phyloP scores from a whole-genome alignment of 2,329 filamentous ascomycete genomes.

The Aspergillus quadricinctus region DNA sequence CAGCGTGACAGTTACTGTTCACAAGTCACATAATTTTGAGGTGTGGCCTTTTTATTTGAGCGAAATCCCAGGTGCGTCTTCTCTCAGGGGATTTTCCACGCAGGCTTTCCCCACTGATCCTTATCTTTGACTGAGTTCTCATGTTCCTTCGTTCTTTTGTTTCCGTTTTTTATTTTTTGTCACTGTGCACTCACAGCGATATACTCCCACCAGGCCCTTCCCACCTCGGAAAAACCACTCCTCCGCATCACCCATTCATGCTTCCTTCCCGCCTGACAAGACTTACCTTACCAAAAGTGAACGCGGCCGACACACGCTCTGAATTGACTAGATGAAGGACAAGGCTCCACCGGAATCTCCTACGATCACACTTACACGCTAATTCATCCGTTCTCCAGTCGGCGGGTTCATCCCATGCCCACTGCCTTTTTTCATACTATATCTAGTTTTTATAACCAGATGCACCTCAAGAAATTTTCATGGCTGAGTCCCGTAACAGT shows the following conservation, averaged over 20 bases:
- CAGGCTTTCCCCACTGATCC: not conserved
- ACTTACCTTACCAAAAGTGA: constrained; percentile 22
- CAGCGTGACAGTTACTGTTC: not conserved
- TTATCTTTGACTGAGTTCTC: not conserved
- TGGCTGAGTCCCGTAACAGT: constrained; percentile 48
- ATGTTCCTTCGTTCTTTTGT: constrained; percentile 3
- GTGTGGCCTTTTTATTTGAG: not conserved
- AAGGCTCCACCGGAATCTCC: constrained; percentile 16
- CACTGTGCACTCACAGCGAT: constrained; percentile 7
- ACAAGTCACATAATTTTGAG: not conserved
- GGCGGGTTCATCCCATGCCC: constrained; percentile 10
- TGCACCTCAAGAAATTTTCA: constrained; percentile 42
- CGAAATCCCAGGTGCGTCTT: constrained; percentile 2
- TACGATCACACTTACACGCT: constrained; percentile 18
- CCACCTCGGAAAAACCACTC: constrained; percentile 29
- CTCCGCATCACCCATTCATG: constrained; percentile 24
- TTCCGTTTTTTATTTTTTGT: constrained; percentile 16
- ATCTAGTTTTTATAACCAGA: constrained; percentile 25
- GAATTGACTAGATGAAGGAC: constrained; percentile 12
- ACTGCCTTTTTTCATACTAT: constrained; percentile 4
- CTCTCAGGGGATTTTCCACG: not conserved
- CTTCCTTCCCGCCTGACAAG: constrained; percentile 18
- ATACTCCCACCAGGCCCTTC: constrained; percentile 1
- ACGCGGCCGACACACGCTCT: constrained; percentile 25
- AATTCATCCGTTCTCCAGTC: constrained; percentile 10